Evolutionary conservation across 2,329 filamentous ascomycete genomes (phyloP), one percentile per base, ranked within the genome.

Genomic region (Sporothrix humicola): DNA sequence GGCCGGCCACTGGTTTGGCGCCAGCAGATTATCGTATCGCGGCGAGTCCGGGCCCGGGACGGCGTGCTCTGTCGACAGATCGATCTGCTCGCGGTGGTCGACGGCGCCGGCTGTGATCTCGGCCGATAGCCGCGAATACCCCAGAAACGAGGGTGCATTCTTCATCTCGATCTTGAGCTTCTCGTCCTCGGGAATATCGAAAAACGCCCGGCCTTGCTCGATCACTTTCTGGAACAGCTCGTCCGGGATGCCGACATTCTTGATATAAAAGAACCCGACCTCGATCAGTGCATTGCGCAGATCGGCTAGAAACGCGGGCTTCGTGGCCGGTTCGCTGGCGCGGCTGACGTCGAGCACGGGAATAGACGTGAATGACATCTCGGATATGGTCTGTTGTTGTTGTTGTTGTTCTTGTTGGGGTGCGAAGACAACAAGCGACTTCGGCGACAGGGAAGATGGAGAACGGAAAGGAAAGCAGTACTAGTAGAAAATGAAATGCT

Each of bases 181-280:
- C 81, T 96, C 93, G 77, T 91, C 89, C 75, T 84, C 80, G 0
- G 93, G 91, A 73, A 97, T 86, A 74, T 93, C 89, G 78, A 97
- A 97, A 82, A 97, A 96, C 0, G 83, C 85, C 72, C 88, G 89
- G 61, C 92, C 93, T 78, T 94, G 87, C 2, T 82, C 78, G 71
- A 93, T 89, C 37, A 95, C 92, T 75, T 87, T 82, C 31, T 87
- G 79, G 77, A 92, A 89, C 71, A 95, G 82, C 54, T 87, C 84
- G 17, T 91, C 87, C 5, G 91, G 85, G 69, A 95, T 90, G 26
- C 91, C 92, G 2, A 93, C 91, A 79, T 97, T 94, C 79, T 91
- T 91, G 75, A 97, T 87, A 79, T 97, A 97, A 26, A 97, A 81
- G 79, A 97, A 97, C 1, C 94, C 94, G n/a, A 97, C 92, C 80